Percentiles rank a stretch among this genome's conserved stretches.
Conservation (phyloP, 225 moss, liverwort and hornwort genomes). For the Antitrichia curtipendula region DNA sequence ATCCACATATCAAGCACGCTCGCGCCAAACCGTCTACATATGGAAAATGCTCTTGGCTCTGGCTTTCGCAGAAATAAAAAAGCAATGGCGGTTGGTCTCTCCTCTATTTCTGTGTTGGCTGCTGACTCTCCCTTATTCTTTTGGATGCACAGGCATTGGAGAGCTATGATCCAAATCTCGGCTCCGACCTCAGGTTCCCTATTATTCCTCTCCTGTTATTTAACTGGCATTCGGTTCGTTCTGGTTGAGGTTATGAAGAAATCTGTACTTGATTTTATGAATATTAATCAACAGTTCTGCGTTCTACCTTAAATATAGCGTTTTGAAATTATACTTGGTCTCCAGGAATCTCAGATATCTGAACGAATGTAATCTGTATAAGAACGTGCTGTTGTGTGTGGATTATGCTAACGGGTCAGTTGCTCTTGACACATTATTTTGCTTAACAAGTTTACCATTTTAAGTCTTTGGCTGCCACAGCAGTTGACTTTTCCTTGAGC, state of each 20-base stretch:
- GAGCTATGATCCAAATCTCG: conserved; percentile 94
- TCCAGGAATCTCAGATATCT: conserved; percentile 37
- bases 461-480: neutral
- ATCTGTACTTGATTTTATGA: neutral
- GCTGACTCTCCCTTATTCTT: conserved; percentile 99
- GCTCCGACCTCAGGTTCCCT: conserved; percentile 84
- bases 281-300: neutral
- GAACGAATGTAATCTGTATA: conserved; percentile 38
- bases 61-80: conserved; percentile 99
- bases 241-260: neutral
- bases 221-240: neutral
- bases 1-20: conserved; percentile 86
- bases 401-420: conserved; percentile 45
- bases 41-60: conserved; percentile 92
- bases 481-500: neutral
- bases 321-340: conserved; percentile 7
- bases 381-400: conserved; percentile 58
- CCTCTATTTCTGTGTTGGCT: conserved; percentile 98
- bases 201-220: neutral
- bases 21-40: conserved; percentile 72
- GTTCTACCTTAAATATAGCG: neutral
- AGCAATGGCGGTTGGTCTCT: conserved; percentile 82
- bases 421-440: conserved; percentile 20
- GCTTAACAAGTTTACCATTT: neutral
- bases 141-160: conserved; percentile 99